Evolutionary conservation across 345 rosid species (phyloP).

Genomic region (Sonneratia alba): DNA sequence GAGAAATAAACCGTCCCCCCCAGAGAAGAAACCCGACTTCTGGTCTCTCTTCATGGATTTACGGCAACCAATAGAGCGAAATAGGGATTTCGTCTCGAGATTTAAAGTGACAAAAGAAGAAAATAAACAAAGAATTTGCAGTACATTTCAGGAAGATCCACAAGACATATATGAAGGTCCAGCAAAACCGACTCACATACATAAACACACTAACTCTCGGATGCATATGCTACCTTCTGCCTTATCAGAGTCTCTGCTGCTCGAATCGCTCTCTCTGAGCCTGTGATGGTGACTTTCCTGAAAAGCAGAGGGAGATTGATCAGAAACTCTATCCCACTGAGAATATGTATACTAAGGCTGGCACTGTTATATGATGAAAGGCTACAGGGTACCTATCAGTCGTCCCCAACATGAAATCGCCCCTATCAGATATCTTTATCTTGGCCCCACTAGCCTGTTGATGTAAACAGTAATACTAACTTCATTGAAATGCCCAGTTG

Average conservation of each 20-base stretch:
- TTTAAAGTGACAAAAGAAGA: background rate
- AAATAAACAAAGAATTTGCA: background rate
- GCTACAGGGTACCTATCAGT: slow-evolving; percentile 53
- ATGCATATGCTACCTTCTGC: slow-evolving; percentile 84
- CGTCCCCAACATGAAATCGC: slow-evolving; percentile 92
- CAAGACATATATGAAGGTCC: background rate
- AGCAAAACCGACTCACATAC: background rate
- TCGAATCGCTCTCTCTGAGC: slow-evolving; percentile 75
- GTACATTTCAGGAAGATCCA: slow-evolving; percentile 7
- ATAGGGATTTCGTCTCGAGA: background rate
- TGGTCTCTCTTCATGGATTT: background rate
- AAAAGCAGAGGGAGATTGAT: background rate
- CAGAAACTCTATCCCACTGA: background rate
- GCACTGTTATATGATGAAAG: background rate
- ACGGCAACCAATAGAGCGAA: background rate
- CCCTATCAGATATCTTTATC: slow-evolving; percentile 91
- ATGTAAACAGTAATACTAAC: background rate
- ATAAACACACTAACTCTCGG: slow-evolving; percentile 40
- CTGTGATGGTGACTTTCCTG: slow-evolving; percentile 94
- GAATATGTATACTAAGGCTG: background rate
- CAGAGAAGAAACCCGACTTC: background rate
- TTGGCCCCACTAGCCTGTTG: slow-evolving; percentile 85
- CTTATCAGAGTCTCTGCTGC: slow-evolving; percentile 87
- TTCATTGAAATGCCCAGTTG: background rate
- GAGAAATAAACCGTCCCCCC: background rate